These are phyloP conservation scores for Naganishia albida DNA, from an alignment of 1,284 basidiomycete species.

Conservation along the genomic window DNA sequence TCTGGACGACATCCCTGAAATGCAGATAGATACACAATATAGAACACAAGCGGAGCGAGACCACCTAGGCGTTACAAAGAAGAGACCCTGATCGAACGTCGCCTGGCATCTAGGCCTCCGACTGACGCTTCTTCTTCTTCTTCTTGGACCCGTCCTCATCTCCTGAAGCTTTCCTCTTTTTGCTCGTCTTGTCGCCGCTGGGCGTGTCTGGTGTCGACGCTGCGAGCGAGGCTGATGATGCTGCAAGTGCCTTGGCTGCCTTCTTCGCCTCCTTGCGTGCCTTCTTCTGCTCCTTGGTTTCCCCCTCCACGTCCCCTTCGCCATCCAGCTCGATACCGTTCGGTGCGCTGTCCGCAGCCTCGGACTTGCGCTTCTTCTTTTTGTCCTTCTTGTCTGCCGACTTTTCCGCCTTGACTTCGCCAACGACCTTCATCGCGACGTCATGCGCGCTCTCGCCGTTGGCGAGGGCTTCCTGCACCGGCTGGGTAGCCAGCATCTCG, in stretches of 20 bases:
- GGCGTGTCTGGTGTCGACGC: conserved; percentile 25
- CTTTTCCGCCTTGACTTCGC: conserved; percentile 54
- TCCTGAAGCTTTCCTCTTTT: conserved; percentile 19
- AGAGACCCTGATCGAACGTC: not conserved
- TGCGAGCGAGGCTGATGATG: conserved; percentile 21
- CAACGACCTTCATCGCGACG: conserved; percentile 66
- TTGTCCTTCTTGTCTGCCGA: conserved; percentile 69
- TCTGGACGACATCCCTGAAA: not conserved
- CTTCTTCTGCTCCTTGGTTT: conserved; percentile 56
- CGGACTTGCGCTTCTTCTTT: conserved; percentile 62
- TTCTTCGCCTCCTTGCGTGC: conserved; percentile 65
- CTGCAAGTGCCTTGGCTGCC: conserved; percentile 31
- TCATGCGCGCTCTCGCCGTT: conserved; percentile 59
- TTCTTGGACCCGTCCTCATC: conserved; percentile 21
- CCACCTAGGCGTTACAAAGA: conserved; percentile 25
- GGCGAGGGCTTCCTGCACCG: conserved; percentile 49
- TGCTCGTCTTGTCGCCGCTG: conserved; percentile 20
- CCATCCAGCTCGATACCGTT: conserved; percentile 53
- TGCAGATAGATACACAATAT: conserved; percentile 28
- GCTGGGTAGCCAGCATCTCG: conserved; percentile 68
- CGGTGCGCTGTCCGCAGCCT: conserved; percentile 51
- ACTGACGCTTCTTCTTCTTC: conserved; percentile 30
- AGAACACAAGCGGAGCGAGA: conserved; percentile 20
- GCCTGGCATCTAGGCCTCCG: conserved; percentile 9
- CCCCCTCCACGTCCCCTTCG: conserved; percentile 55